Conservation (phyloP, 2,329 filamentous ascomycete genomes). For the Fusarium poae region DNA sequence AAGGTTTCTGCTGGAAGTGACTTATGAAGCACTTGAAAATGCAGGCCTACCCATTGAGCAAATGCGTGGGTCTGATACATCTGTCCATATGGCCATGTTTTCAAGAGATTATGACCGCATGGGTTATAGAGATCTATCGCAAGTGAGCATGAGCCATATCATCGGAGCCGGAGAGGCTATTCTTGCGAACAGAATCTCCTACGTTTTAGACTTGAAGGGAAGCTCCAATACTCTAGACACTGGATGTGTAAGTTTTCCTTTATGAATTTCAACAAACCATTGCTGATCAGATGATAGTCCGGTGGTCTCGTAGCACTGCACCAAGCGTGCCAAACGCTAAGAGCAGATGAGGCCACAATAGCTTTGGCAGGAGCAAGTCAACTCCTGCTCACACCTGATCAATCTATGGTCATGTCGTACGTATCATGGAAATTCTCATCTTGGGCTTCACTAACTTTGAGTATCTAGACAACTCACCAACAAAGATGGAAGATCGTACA, state of each 20-base stretch:
- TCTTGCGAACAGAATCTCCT: conserved; percentile 14
- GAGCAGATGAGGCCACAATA: conserved; percentile 3
- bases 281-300: neutral
- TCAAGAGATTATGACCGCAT: conserved; percentile 8
- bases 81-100: conserved; percentile 11
- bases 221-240: conserved; percentile 4
- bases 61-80: neutral
- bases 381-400: conserved; percentile 2
- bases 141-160: conserved; percentile 9
- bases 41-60: conserved; percentile 1
- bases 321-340: conserved; percentile 8
- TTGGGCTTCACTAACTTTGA: neutral
- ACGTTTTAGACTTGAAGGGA: conserved; percentile 10
- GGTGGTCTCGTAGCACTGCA: conserved; percentile 6
- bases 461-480: conserved; percentile 20
- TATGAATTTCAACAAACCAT: no score
- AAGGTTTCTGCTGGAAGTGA: conserved; percentile 3
- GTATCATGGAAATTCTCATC: neutral
- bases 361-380: conserved; percentile 5
- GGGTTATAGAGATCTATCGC: conserved; percentile 7
- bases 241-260: neutral
- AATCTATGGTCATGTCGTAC: conserved; percentile 8
- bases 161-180: conserved; percentile 3
- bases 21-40: conserved; percentile 10
- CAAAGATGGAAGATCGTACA: conserved; percentile 13